Evolutionary conservation across 257 asterid species (phyloP), one percentile per base, ranked within the genome.

Genomic region (Voacanga thouarsii): DNA sequence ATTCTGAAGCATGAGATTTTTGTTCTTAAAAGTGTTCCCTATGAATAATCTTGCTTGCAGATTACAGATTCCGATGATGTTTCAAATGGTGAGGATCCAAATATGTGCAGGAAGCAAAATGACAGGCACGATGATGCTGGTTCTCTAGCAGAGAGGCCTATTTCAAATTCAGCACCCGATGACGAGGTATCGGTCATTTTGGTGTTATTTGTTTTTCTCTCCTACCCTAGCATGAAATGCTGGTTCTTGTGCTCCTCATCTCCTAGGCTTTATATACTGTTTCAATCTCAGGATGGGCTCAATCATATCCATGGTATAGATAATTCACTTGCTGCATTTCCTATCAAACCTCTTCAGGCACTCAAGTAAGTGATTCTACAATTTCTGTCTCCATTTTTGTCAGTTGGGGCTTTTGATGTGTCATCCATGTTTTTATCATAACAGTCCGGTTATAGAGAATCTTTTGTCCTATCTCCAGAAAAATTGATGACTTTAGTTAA

Each of bases 301-400:
- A 81, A 87, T 83, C 87, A 84, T 73, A 83, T 83, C 83, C 91
- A 87, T 79, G 94, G 83, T 81, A 80, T 96, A 90, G 97, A 90
- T 84, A 74, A 81, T 75, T 88, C 99, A 16, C 89, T 95, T 80
- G 91, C 93, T 88, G 90, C 91, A 75, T 95, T 95, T 89, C 98
- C 98, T 49, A 84, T 89, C 66, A 92, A 93, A 88, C 97, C 98
- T 81, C 93, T 95, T 72, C 93, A 88, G 87, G 99, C 98, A 79
- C 97, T 95, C 86, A 92, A 91, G 99, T 95, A 90, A 67, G 56
- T n/a, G 12, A 19, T 67, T 69, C 41, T 56, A 33, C 45, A 59
- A 23, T 64, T 65, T 50, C 37, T 51, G 11, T 24, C 37, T 74
- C 28, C 30, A 33, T 60, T n/a, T 14, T 71, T 83, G 85, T 69